Conservation (phyloP, 2,329 filamentous ascomycete genomes). For the Pyrenophora tritici-repentis region DNA sequence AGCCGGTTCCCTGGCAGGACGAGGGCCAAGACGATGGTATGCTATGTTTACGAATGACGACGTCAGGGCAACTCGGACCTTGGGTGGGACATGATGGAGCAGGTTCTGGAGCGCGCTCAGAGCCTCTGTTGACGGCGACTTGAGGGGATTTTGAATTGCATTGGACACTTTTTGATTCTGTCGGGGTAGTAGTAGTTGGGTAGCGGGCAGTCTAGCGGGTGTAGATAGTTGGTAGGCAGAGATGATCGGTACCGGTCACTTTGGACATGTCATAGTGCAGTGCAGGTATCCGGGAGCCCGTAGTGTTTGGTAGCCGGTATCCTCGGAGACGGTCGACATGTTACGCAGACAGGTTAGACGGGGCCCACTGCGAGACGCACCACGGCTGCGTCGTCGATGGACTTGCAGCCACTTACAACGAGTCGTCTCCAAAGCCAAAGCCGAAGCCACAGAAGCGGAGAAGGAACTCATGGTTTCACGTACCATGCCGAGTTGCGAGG, state of each 20-base stretch:
- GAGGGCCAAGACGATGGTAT: constrained; percentile 28
- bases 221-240: too few relatives aligned
- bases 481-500: constrained; percentile 22
- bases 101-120: constrained; percentile 2
- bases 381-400: background rate
- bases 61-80: constrained; percentile 10
- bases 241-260: too few relatives aligned
- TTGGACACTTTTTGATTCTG: too few relatives aligned
- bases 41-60: constrained; percentile 38
- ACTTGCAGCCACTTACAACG: constrained; percentile 1
- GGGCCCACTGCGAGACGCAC: background rate
- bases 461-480: constrained; percentile 34
- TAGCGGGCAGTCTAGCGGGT: too few relatives aligned
- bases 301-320: constrained; percentile 19
- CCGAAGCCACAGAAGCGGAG: constrained; percentile 27
- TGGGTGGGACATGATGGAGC: background rate
- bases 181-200: too few relatives aligned
- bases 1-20: constrained; percentile 36
- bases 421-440: constrained; percentile 16
- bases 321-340: constrained; percentile 33
- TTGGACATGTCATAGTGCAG: background rate
- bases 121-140: background rate
- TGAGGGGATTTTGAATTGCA: too few relatives aligned
- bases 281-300: constrained; percentile 17
- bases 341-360: constrained; percentile 26